A percentile compares a stretch with the other conserved stretches of the same genome.
Conservation (phyloP, 2,329 filamentous ascomycete species). For the Trichothecium roseum region DNA sequence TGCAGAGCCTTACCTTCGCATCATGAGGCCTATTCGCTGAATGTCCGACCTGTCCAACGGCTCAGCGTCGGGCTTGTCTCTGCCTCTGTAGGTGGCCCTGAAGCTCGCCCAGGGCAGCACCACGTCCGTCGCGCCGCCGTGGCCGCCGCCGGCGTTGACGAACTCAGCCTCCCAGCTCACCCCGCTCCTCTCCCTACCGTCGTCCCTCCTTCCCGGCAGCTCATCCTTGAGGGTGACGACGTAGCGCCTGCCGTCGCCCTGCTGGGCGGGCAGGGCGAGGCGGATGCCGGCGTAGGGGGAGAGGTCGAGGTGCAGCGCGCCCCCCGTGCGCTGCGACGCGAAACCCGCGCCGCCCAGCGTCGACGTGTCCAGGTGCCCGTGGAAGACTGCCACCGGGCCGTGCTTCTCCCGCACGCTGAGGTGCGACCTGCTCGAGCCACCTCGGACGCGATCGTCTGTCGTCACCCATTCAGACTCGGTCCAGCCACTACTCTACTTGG, state of each 20-base stretch:
- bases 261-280: slow-evolving; percentile 31
- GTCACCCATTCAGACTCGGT: slow-evolving; percentile 50
- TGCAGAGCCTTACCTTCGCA: slow-evolving; percentile 53
- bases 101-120: slow-evolving; percentile 56
- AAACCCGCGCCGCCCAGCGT: slow-evolving; percentile 75
- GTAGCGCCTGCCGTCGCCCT: slow-evolving; percentile 56
- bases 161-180: slow-evolving; percentile 71
- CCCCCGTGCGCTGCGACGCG: slow-evolving; percentile 63
- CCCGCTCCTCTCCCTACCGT: slow-evolving; percentile 61
- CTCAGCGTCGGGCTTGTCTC: slow-evolving; percentile 47
- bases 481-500: slow-evolving; percentile 42
- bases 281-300: slow-evolving; percentile 50
- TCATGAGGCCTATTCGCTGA: slow-evolving; percentile 66
- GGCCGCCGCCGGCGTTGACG: neutral
- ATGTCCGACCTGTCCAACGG: slow-evolving; percentile 49
- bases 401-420: slow-evolving; percentile 22
- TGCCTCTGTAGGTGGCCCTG: slow-evolving; percentile 64
- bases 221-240: slow-evolving; percentile 68
- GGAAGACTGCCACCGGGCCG: slow-evolving; percentile 41
- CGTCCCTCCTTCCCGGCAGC: slow-evolving; percentile 42
- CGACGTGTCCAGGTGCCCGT: slow-evolving; percentile 60
- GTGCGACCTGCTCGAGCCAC: slow-evolving; percentile 53
- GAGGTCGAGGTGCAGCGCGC: slow-evolving; percentile 52
- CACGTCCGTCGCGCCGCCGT: slow-evolving; percentile 19
- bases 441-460: slow-evolving; percentile 68